Evolutionary conservation across 1,284 basidiomycete species (phyloP), one percentile per base, ranked within the genome.

Genomic region (Xerocomus amazonicus): DNA sequence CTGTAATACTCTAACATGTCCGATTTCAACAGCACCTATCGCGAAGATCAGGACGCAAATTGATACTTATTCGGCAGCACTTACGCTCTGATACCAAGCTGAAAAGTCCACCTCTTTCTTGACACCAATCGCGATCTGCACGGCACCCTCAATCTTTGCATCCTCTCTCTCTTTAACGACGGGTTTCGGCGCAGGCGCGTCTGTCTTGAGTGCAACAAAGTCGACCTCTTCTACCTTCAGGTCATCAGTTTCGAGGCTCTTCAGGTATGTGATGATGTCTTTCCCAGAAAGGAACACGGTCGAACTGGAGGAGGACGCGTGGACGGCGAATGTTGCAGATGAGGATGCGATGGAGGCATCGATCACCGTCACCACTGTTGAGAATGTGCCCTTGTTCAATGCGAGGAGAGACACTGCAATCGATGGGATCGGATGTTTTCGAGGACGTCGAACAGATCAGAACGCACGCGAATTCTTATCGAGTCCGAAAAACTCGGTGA

Each of bases 1-100:
- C 87, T 95, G 74, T 99, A 99, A 74, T 99, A 99, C 67, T 99
- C 97, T 50, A 99, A 74, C 96, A 99, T 98, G 64, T 99, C 95
- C 23, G 94, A 92, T 76, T 99, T 98, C 70, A 96, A 77, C 55
- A 99, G 76, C n/a, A 97, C 94, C 90, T 96, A 59, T 44, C 31
- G 34, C 43, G 13, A 16, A 23, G 37, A 10, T 67, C 44, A 54
- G 45, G 19, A 39, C 4, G 14, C 4, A 27, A 16, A 42, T 16
- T 23, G 6, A 13, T 5, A 19, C 37, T 16, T 12, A 31, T 50
- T 10, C 7, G 31, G 35, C 2, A 23, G 9, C 17, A 72, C 84
- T 60, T 54, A 93, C 92, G 66, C 86, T 94, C 55, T 91, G 92
- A 70, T 97, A 97, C 94, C 94, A 97, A 29, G 83, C 81, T 9